Base-by-base conservation (phyloP, 2,329 filamentous ascomycete genomes). In the Raffaelea ambrosiae region DNA sequence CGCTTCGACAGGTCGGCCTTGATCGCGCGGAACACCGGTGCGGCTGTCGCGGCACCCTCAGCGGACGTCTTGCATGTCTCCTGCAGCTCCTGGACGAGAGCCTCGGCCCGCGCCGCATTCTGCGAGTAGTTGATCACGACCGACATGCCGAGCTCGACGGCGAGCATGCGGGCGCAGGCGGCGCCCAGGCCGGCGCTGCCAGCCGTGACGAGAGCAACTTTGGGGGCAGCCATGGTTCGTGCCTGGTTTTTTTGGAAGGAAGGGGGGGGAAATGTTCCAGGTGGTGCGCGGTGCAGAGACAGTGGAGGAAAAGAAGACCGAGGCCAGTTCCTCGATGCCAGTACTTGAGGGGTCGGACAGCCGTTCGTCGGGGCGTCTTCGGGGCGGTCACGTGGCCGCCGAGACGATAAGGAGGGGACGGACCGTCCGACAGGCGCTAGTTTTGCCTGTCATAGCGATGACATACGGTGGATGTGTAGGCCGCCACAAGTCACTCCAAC, bases 61-160 rank as follows among this genome's bases (percentile, higher is more conserved):
- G 13, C 35, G 7, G 18, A 5, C 44, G 3, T 35, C 14, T n/a
- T 21, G 35, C 5, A 3, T 2, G 11, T 21, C 16, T 43, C 22
- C 26, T 26, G 39, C 5, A 89, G 67, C 50, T 79, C 76, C 10
- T 67, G 58, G 3, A 81, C 70, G 3, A 88, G 67, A 7, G 70
- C 66, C 40, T 77, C 65, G 5, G 86, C 87, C 1, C 79, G 72
- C 18, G 74, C 71, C 33, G 70, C 63, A 61, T 78, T 81, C 51
- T 73, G 77, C 62, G 75, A 71, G 63, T 88, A 91, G 66, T 90
- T 91, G 60, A 93, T 76, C 13, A 80, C 79, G 13, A 91, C 68
- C 48, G 86, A 82, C 60, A 77, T 78, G 44, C 84, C 84, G 3
- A 48, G 35, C 57, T 84, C 72, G 20, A 72, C 66, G 9, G 85